A percentile compares a stretch with the other conserved stretches of the same genome.
phyloP scores from a whole-genome alignment of 75 land plant species.

The Pinus tabuliformis region DNA sequence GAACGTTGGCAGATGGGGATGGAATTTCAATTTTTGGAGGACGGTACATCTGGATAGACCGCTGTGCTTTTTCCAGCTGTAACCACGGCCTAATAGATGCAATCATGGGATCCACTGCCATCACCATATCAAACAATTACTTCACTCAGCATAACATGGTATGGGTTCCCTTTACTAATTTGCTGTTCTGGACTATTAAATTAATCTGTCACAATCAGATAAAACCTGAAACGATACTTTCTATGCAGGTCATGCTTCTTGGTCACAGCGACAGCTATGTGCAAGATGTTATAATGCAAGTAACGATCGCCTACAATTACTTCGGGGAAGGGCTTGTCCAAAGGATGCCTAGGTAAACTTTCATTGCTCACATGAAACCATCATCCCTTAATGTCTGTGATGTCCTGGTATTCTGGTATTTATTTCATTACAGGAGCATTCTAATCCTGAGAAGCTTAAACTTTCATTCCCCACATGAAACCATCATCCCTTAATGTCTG shows the following conservation, averaged over 20 bases:
- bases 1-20: constrained; percentile 45
- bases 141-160: constrained; percentile 28
- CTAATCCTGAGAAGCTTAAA: too few species aligned
- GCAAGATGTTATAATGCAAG: constrained; percentile 20
- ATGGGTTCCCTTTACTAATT: background rate
- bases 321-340: constrained; percentile 31
- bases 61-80: constrained; percentile 16
- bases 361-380: background rate
- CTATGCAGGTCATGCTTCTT: constrained; percentile 6
- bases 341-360: constrained; percentile 42
- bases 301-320: constrained; percentile 39
- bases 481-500: background rate
- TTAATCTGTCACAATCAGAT: background rate
- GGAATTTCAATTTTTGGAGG: constrained; percentile 39
- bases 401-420: too few species aligned
- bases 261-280: constrained; percentile 9
- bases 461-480: too few species aligned
- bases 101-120: constrained; percentile 21
- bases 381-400: too few species aligned
- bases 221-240: background rate
- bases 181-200: background rate
- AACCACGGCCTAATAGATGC: constrained; percentile 26
- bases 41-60: constrained; percentile 50
- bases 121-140: constrained; percentile 28
- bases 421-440: too few species aligned